Conservation (phyloP, 805 yeast genomes). For the Saccharomycopsis fodiens region DNA sequence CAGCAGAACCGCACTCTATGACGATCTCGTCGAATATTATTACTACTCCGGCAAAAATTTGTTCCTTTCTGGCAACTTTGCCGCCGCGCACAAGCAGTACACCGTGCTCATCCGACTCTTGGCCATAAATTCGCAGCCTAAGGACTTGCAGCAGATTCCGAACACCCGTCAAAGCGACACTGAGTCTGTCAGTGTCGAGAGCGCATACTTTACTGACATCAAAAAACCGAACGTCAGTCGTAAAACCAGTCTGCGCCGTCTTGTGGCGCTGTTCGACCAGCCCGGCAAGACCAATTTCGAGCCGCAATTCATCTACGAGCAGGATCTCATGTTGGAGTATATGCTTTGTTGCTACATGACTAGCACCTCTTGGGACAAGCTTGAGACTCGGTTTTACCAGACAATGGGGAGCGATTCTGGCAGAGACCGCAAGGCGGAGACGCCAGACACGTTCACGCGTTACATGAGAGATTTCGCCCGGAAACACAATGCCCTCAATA, state of each 20-base stretch:
- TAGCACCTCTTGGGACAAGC: constrained; percentile 1
- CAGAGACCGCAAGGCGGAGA: neutral
- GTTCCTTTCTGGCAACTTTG: neutral
- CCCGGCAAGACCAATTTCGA: neutral
- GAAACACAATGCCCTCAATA: neutral
- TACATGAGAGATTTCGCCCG: neutral
- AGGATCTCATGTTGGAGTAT: neutral
- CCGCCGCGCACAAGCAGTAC: constrained; percentile 2
- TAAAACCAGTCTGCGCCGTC: neutral
- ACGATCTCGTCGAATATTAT: constrained; percentile 14
- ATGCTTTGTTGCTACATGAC: constrained; percentile 1
- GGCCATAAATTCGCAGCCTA: constrained; percentile 11
- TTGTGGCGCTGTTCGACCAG: neutral
- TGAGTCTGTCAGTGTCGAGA: neutral
- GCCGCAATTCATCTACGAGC: constrained; percentile 4
- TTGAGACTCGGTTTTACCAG: neutral
- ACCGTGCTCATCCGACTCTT: constrained; percentile 11
- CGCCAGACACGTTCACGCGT: constrained; percentile 3
- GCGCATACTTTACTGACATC: neutral
- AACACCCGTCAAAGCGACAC: neutral
- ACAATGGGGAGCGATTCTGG: neutral
- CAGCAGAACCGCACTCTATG: constrained; percentile 4
- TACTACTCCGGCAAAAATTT: constrained; percentile 6
- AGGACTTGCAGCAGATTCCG: neutral
- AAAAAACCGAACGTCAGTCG: neutral